phyloP scores from a whole-genome alignment of 2,329 filamentous ascomycete species.

The Talaromyces islandicus region DNA sequence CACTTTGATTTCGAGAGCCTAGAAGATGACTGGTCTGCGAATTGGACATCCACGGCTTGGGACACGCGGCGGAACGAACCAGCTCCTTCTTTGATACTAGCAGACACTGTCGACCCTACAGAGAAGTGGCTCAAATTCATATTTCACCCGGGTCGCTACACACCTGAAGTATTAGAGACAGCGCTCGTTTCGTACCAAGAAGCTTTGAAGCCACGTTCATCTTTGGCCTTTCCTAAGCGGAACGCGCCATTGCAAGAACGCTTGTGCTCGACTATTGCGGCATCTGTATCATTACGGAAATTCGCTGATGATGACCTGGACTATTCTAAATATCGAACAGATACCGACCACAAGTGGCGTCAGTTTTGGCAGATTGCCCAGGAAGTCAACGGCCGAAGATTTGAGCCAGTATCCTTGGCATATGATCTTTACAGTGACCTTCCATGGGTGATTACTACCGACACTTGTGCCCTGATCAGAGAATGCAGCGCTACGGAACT shows the following conservation, averaged over 20 bases:
- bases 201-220: conserved; percentile 42
- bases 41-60: conserved; percentile 65
- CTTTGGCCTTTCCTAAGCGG: conserved; percentile 39
- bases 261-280: conserved; percentile 65
- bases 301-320: conserved; percentile 61
- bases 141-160: conserved; percentile 77
- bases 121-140: conserved; percentile 85
- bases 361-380: conserved; percentile 80
- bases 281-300: conserved; percentile 61
- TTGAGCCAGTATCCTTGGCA: conserved; percentile 72
- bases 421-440: conserved; percentile 66
- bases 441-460: conserved; percentile 79
- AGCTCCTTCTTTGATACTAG: conserved; percentile 54
- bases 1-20: conserved; percentile 65
- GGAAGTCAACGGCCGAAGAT: conserved; percentile 79
- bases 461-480: conserved; percentile 71
- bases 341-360: conserved; percentile 79
- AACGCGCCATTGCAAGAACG: conserved; percentile 64
- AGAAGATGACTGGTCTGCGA: conserved; percentile 55
- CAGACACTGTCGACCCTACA: conserved; percentile 63
- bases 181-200: conserved; percentile 76
- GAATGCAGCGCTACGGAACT: conserved; percentile 73
- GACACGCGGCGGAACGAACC: conserved; percentile 51
- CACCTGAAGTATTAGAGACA: conserved; percentile 71
- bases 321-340: conserved; percentile 66